phyloP scores from a whole-genome alignment of 495 filamentous ascomycete species.

The Hypoxylon rickii region DNA sequence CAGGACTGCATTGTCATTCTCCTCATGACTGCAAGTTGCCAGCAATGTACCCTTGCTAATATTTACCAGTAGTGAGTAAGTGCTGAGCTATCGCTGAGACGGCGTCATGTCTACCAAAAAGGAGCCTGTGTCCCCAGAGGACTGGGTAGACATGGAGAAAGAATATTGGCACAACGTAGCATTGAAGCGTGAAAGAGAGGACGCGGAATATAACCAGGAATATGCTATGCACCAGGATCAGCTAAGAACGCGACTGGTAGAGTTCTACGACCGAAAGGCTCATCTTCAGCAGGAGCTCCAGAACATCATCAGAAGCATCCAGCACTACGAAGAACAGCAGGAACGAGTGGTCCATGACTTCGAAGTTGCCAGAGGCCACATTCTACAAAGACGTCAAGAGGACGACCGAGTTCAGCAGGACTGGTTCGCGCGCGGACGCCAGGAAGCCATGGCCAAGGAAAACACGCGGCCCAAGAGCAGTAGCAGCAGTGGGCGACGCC shows the following conservation, averaged over 20 bases:
- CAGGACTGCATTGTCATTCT: too few species aligned
- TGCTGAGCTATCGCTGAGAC: constrained; percentile 6
- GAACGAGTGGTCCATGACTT: constrained; percentile 24
- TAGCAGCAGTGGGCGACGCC: constrained; percentile 7
- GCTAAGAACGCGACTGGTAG: constrained; percentile 16
- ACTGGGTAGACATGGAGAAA: constrained; percentile 29
- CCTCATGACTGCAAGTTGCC: too few species aligned
- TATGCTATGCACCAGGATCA: constrained; percentile 19
- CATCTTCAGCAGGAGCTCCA: constrained; percentile 20
- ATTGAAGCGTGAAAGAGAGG: constrained; percentile 23
- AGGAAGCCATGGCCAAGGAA: constrained; percentile 14
- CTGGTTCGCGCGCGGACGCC: constrained; percentile 24
- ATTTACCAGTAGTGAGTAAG: background rate
- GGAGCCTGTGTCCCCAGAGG: constrained; percentile 14
- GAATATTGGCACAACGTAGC: constrained; percentile 26
- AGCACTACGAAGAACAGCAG: constrained; percentile 24
- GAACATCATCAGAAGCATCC: constrained; percentile 9
- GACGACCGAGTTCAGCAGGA: constrained; percentile 24
- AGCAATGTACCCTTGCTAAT: too few species aligned
- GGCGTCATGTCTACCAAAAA: constrained; percentile 31
- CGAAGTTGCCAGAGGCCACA: constrained; percentile 8
- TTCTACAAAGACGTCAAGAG: constrained; percentile 17
- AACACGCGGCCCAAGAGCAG: constrained; percentile 22
- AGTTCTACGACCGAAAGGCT: constrained; percentile 23
- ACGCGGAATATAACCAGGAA: constrained; percentile 16